Conservation (phyloP, 345 rosid species). For the Trapa bicornis region DNA sequence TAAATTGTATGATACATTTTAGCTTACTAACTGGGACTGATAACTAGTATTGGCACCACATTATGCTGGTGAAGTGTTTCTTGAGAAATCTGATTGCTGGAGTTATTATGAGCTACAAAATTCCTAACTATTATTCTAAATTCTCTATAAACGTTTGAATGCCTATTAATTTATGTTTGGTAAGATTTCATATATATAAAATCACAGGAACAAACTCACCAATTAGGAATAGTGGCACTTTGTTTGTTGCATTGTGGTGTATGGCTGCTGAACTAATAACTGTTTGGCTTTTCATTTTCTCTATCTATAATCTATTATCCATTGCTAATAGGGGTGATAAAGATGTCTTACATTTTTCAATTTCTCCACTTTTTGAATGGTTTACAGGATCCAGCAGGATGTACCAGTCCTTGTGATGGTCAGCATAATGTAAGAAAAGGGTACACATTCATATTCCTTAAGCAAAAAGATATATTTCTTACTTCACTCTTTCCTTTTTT, state of each 20-base stretch:
- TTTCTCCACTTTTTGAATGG: not conserved
- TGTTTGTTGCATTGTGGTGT: not conserved
- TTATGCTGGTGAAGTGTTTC: too few relatives aligned
- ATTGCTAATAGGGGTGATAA: not conserved
- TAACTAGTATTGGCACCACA: too few relatives aligned
- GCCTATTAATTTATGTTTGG: not conserved
- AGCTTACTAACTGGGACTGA: too few relatives aligned
- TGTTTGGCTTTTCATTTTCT: not conserved
- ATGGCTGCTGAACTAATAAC: not conserved
- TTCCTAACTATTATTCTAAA: too few relatives aligned
- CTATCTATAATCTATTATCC: not conserved
- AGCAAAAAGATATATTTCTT: not conserved
- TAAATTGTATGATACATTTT: too few relatives aligned
- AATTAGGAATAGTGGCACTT: not conserved
- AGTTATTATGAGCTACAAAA: too few relatives aligned
- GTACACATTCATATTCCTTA: too few relatives aligned
- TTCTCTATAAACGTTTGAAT: too few relatives aligned
- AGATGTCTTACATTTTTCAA: not conserved
- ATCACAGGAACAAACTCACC: not conserved
- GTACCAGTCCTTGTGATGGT: slow-evolving; percentile 48
- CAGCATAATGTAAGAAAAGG: slow-evolving; percentile 18
- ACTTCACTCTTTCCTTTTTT: not conserved
- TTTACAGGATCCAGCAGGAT: slow-evolving; percentile 41
- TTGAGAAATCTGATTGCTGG: too few relatives aligned
- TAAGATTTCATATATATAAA: not conserved